Percentiles rank a stretch among this genome's conserved stretches.
Evolutionary conservation across 495 filamentous ascomycete species (phyloP).

Genomic region (Penicillium steckii): DNA sequence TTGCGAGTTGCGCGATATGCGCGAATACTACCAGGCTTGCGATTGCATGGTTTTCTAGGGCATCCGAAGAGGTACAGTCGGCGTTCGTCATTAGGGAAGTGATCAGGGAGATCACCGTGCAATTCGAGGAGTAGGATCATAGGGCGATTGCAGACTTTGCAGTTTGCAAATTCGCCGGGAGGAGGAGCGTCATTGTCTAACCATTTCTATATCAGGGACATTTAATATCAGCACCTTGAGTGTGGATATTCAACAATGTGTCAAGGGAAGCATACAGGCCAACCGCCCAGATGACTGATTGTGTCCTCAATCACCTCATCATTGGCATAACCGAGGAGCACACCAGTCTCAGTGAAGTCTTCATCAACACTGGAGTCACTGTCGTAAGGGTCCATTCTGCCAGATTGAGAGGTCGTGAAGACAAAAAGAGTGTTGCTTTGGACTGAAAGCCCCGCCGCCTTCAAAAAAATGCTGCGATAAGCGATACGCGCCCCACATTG

Average conservation of each 20-base stretch:
- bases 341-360: constrained; percentile 79
- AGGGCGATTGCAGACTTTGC: constrained; percentile 80
- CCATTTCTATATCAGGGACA: constrained; percentile 65
- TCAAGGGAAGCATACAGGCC: constrained; percentile 59
- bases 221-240: constrained; percentile 5
- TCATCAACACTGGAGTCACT: constrained; percentile 69
- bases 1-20: constrained; percentile 64
- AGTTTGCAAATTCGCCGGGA: constrained; percentile 77
- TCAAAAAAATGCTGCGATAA: constrained; percentile 32
- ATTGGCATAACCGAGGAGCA: constrained; percentile 88
- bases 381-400: constrained; percentile 74
- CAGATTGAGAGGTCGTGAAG: neutral
- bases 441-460: constrained; percentile 18
- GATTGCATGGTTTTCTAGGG: constrained; percentile 71
- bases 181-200: constrained; percentile 65
- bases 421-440: neutral
- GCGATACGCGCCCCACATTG: too few species aligned
- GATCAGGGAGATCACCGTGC: constrained; percentile 84
- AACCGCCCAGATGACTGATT: constrained; percentile 87
- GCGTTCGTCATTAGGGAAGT: constrained; percentile 81
- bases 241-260: neutral
- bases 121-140: constrained; percentile 88
- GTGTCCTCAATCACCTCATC: constrained; percentile 77
- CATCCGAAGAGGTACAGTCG: constrained; percentile 85
- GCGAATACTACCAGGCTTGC: constrained; percentile 77